Evolutionary conservation across 345 rosid genomes (phyloP).

Genomic region (Pistacia atlantica): DNA sequence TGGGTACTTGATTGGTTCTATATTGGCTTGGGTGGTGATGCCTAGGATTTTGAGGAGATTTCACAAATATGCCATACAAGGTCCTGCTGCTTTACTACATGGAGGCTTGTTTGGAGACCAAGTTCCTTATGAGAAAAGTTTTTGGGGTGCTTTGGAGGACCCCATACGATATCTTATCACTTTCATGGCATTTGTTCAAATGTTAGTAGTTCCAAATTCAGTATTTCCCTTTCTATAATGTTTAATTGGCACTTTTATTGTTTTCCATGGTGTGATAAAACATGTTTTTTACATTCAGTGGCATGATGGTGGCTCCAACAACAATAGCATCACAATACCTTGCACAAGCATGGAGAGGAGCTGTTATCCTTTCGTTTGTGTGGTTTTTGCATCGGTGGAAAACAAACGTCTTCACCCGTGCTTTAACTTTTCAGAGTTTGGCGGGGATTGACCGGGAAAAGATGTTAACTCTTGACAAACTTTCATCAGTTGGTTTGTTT

Average conservation of each 20-base stretch:
- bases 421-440: constrained; percentile 45
- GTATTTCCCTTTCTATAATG: neutral
- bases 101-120: constrained; percentile 36
- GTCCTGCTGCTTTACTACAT: constrained; percentile 55
- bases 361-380: constrained; percentile 67
- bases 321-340: constrained; percentile 72
- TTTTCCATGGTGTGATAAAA: constrained; percentile 5
- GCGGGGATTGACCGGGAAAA: constrained; percentile 60
- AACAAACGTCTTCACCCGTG: constrained; percentile 63
- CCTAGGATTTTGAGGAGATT: constrained; percentile 75
- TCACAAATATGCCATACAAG: constrained; percentile 60
- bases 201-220: constrained; percentile 44
- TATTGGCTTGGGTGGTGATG: constrained; percentile 89
- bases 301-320: constrained; percentile 85
- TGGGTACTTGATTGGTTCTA: constrained; percentile 53
- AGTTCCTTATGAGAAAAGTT: constrained; percentile 76
- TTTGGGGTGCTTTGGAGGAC: constrained; percentile 92
- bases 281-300: constrained; percentile 47
- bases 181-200: constrained; percentile 80
- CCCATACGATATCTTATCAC: constrained; percentile 78
- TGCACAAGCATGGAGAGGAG: constrained; percentile 72
- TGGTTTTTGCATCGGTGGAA: constrained; percentile 96
- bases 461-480: constrained; percentile 69
- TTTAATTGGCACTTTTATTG: neutral
- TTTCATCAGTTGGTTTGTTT: constrained; percentile 85